These are phyloP conservation scores for Crucibulum laeve DNA, from an alignment of 768 basidiomycete species.

Conservation along the genomic window DNA sequence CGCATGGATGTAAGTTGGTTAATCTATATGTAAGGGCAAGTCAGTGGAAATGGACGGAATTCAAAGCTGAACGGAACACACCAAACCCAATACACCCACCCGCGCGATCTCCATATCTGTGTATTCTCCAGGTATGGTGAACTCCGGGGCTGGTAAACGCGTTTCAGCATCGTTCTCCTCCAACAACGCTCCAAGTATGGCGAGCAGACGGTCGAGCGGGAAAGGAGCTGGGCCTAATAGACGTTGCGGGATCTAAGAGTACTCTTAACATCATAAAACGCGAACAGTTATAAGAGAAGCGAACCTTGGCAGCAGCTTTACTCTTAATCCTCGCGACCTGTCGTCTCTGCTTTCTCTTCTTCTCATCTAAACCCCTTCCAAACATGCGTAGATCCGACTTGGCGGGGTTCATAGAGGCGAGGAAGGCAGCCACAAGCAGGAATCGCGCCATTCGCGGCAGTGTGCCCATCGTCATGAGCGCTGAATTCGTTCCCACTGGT, in stretches of 20 bases:
- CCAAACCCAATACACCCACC: conserved; percentile 54
- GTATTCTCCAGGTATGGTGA: conserved; percentile 59
- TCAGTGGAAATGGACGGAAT: conserved; percentile 1
- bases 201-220: conserved; percentile 73
- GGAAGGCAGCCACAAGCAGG: conserved; percentile 69
- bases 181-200: conserved; percentile 72
- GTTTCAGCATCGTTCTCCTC: conserved; percentile 66
- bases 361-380: conserved; percentile 67
- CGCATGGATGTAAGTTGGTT: conserved; percentile 61
- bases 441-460: conserved; percentile 52
- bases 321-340: conserved; percentile 29
- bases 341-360: conserved; percentile 47
- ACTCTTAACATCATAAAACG: not conserved
- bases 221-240: conserved; percentile 77
- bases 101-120: conserved; percentile 71
- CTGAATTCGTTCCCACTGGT: too few species aligned
- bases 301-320: conserved; percentile 45
- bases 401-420: conserved; percentile 82
- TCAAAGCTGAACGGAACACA: conserved; percentile 18
- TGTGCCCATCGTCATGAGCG: conserved; percentile 25
- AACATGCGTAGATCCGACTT: conserved; percentile 83
- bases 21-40: conserved; percentile 41
- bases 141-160: conserved; percentile 40
- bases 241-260: conserved; percentile 61
- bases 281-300: not conserved